Evolutionary conservation across 2,329 filamentous ascomycete genomes (phyloP).

Genomic region (Alternaria panax): DNA sequence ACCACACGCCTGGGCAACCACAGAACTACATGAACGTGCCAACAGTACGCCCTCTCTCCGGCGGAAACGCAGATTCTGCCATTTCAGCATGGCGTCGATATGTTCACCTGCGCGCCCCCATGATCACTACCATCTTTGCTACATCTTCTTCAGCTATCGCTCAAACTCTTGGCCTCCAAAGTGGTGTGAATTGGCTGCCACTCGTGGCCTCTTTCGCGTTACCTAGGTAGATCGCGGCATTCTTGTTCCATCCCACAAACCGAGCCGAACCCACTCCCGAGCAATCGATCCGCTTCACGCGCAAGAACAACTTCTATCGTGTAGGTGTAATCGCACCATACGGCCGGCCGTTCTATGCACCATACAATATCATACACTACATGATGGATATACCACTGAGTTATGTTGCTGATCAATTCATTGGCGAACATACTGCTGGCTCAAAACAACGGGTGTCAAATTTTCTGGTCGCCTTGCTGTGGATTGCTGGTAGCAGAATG

Average conservation of each 20-base stretch:
- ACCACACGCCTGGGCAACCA: background rate
- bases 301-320: constrained; percentile 21
- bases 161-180: background rate
- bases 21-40: background rate
- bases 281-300: constrained; percentile 26
- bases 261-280: constrained; percentile 17
- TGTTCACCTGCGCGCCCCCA: constrained; percentile 27
- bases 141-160: constrained; percentile 10
- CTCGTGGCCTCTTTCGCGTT: constrained; percentile 14
- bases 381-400: constrained; percentile 15
- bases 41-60: background rate
- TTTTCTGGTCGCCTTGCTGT: constrained; percentile 18
- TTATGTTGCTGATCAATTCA: constrained; percentile 7
- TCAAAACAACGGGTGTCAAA: constrained; percentile 16
- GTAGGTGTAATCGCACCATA: constrained; percentile 25
- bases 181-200: background rate
- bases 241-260: constrained; percentile 17
- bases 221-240: constrained; percentile 23
- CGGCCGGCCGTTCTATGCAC: constrained; percentile 21
- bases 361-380: constrained; percentile 17
- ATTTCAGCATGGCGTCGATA: constrained; percentile 5
- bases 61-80: background rate
- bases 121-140: constrained; percentile 18
- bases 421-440: no score
- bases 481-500: constrained; percentile 10